A percentile compares a stretch with the other conserved stretches of the same genome.
phyloP scores from a whole-genome alignment of 306 rosid species.

The Geum urbanum region DNA sequence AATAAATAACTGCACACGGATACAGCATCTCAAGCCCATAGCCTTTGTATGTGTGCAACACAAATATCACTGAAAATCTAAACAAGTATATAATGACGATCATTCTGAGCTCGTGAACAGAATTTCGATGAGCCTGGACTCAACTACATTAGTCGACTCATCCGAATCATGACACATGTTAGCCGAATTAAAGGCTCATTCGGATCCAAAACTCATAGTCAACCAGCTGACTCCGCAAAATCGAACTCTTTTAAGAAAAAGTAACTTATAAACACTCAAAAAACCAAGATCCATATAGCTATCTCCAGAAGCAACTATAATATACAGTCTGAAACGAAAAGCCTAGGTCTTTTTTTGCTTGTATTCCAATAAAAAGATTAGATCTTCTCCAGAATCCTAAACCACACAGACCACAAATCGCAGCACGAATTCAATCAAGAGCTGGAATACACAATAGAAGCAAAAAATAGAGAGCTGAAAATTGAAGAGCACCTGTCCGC shows the following conservation, averaged over 20 bases:
- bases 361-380: slow-evolving; percentile 5
- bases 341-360: slow-evolving; percentile 14
- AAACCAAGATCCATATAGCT: slow-evolving; percentile 27
- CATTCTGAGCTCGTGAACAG: not conserved
- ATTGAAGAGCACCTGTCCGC: slow-evolving; percentile 30
- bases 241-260: not conserved
- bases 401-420: not conserved
- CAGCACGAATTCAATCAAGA: not conserved
- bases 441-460: not conserved
- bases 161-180: not conserved
- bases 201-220: slow-evolving; percentile 13
- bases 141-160: not conserved
- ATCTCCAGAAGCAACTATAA: not conserved
- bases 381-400: not conserved
- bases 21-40: slow-evolving; percentile 1
- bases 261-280: not conserved
- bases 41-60: not conserved
- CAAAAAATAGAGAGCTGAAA: not conserved
- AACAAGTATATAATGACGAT: not conserved
- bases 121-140: slow-evolving; percentile 4
- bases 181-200: not conserved
- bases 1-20: not conserved
- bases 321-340: not conserved
- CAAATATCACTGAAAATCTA: not conserved
- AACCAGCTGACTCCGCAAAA: not conserved